Base-by-base conservation (phyloP, 345 rosid species). In the Brassica nigra region DNA sequence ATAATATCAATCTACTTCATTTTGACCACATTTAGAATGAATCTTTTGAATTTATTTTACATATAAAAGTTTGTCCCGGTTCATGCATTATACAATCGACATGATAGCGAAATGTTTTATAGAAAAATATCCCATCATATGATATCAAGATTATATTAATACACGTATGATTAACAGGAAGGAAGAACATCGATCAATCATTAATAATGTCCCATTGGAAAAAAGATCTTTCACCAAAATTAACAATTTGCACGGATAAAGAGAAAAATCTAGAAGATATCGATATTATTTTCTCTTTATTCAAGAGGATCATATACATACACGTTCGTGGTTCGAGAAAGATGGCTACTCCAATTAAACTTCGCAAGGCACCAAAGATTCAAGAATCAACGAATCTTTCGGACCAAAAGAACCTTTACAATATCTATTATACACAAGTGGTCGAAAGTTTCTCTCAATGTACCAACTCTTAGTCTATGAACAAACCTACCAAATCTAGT, bases 311-410 rank as follows among this genome's bases (percentile, higher is more conserved):
- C 9, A 66, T 3, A 79, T 61, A 27, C 82, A 44, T 33, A 74
- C 82, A 79, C 82, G 82, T 73, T 79, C 9, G 47, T 73, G 82
- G 70, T 73, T 59, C 62, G 39, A 78, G 62, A 72, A 66, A 72
- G 73, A 66, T 66, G 58, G 77, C 77, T 39, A 66, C 68, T 72
- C 10, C 30, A 57, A 29, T 18, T 71, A 42, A 55, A 78, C 77
- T 73, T 59, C 59, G 2, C 2, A 7, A 16, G 7, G 59, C 59
- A 54, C 59, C 54, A 72, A 72, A 66, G 68, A 72, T 73, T 66
- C 77, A 73, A 44, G 42, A 73, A 73, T 67, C 78, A 47, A 79
- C 42, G 78, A 66, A 80, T 80, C 79, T 74, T 74, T 36, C 29
- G 59, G 33, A 73, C 75, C 59, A 80, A 68, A 44, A 0, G 74